Conservation (phyloP, 495 filamentous ascomycete genomes). For the Penicillium atrosanguineum region DNA sequence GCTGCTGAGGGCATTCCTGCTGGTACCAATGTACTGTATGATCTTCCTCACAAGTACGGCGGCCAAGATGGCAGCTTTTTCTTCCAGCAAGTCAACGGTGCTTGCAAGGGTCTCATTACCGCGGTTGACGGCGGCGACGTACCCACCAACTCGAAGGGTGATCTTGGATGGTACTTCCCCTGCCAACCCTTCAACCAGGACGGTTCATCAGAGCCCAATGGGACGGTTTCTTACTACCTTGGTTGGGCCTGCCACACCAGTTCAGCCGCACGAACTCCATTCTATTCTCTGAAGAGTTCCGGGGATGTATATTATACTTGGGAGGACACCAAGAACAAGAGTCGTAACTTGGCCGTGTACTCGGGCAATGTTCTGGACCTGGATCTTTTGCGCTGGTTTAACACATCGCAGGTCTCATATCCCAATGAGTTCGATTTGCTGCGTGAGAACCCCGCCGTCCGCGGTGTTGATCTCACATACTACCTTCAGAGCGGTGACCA, state of each 20-base stretch:
- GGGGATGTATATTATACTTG: slow-evolving; percentile 93
- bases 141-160: slow-evolving; percentile 66
- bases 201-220: slow-evolving; percentile 75
- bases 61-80: slow-evolving; percentile 93
- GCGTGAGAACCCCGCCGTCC: slow-evolving; percentile 69
- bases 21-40: slow-evolving; percentile 74
- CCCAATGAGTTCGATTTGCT: slow-evolving; percentile 78
- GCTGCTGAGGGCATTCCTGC: slow-evolving; percentile 72
- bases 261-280: slow-evolving; percentile 59
- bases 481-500: slow-evolving; percentile 73
- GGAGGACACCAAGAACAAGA: slow-evolving; percentile 87
- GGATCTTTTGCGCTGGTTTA: slow-evolving; percentile 89
- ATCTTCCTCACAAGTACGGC: slow-evolving; percentile 73
- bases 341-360: slow-evolving; percentile 88
- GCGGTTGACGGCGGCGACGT: slow-evolving; percentile 67
- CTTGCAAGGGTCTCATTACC: slow-evolving; percentile 90
- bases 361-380: slow-evolving; percentile 92
- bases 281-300: slow-evolving; percentile 61
- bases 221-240: slow-evolving; percentile 67
- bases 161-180: slow-evolving; percentile 97
- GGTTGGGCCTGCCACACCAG: slow-evolving; percentile 94
- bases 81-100: slow-evolving; percentile 98
- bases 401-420: slow-evolving; percentile 75
- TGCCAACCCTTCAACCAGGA: slow-evolving; percentile 91
- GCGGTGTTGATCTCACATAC: slow-evolving; percentile 88